A percentile compares a stretch with the other conserved stretches of the same genome.
Conservation (phyloP, 2,329 filamentous ascomycete species). For the Endocalyx cinctus region DNA sequence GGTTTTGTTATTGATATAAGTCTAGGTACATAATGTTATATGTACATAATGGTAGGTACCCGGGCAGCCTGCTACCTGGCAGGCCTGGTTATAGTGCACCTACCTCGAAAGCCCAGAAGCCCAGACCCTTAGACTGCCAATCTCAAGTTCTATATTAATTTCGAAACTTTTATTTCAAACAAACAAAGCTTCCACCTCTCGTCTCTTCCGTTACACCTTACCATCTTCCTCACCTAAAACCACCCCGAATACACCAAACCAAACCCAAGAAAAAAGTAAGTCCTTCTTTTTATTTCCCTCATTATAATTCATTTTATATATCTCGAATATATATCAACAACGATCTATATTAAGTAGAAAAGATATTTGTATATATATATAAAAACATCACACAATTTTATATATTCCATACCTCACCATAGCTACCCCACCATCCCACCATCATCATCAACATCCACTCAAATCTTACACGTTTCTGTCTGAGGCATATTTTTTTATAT, state of each 20-base stretch:
- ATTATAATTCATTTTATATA: background rate
- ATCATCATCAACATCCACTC: too few species aligned
- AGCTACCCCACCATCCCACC: too few species aligned
- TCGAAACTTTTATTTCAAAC: background rate
- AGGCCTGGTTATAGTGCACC: too few species aligned
- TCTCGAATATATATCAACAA: background rate
- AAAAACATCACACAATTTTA: background rate
- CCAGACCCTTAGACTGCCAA: background rate
- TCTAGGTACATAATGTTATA: background rate
- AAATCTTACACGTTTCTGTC: too few species aligned
- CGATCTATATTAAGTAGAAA: background rate
- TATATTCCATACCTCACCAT: background rate
- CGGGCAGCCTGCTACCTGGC: too few species aligned
- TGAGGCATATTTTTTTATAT: too few species aligned
- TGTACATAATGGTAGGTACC: background rate
- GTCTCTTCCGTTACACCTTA: background rate
- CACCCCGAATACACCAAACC: too few species aligned
- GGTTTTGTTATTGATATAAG: slow-evolving; percentile 1
- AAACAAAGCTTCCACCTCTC: background rate
- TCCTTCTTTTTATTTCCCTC: background rate
- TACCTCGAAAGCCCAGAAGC: too few species aligned
- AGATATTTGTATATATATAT: background rate
- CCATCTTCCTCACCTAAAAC: too few species aligned
- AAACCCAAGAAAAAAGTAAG: slow-evolving; percentile 1
- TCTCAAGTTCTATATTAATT: background rate